phyloP scores from a whole-genome alignment of 1,284 basidiomycete genomes.

The Rugosomyces carneus region DNA sequence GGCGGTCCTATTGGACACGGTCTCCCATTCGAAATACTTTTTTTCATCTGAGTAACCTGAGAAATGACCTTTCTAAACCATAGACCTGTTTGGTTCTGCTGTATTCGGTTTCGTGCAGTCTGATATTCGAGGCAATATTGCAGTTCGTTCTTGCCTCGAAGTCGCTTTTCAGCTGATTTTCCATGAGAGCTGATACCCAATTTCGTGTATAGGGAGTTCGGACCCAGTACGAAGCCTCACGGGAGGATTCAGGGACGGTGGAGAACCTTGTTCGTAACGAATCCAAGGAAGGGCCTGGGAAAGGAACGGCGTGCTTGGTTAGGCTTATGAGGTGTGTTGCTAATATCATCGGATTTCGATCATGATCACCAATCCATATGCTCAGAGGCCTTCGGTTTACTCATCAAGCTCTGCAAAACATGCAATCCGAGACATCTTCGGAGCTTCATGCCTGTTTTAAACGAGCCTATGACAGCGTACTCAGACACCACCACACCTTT shows the following conservation, averaged over 20 bases:
- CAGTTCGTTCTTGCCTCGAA: slow-evolving; percentile 40
- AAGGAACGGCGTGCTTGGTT: slow-evolving; percentile 61
- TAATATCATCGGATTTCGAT: not conserved
- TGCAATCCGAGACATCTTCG: slow-evolving; percentile 60
- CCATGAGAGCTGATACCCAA: not conserved
- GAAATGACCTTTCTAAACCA: too few relatives aligned
- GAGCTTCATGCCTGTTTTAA: slow-evolving; percentile 85
- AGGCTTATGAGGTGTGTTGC: slow-evolving; percentile 27
- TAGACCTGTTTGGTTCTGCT: slow-evolving; percentile 83
- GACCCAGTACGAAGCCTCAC: slow-evolving; percentile 52
- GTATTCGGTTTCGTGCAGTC: slow-evolving; percentile 89
- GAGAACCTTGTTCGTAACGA: slow-evolving; percentile 70
- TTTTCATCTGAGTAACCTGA: too few relatives aligned
- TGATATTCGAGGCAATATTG: slow-evolving; percentile 87
- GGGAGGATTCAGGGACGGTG: slow-evolving; percentile 63
- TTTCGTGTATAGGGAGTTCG: slow-evolving; percentile 66
- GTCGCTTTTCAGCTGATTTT: slow-evolving; percentile 5
- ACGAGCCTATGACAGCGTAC: slow-evolving; percentile 78
- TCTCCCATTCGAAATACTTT: too few relatives aligned
- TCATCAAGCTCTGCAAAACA: slow-evolving; percentile 72
- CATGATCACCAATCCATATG: too few relatives aligned
- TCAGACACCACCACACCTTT: slow-evolving; percentile 83
- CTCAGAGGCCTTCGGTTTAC: slow-evolving; percentile 79
- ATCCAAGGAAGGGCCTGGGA: slow-evolving; percentile 31
- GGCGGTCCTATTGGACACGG: too few relatives aligned